Conservation (phyloP, 2,329 filamentous ascomycete genomes). For the Hypoxylon sp. region DNA sequence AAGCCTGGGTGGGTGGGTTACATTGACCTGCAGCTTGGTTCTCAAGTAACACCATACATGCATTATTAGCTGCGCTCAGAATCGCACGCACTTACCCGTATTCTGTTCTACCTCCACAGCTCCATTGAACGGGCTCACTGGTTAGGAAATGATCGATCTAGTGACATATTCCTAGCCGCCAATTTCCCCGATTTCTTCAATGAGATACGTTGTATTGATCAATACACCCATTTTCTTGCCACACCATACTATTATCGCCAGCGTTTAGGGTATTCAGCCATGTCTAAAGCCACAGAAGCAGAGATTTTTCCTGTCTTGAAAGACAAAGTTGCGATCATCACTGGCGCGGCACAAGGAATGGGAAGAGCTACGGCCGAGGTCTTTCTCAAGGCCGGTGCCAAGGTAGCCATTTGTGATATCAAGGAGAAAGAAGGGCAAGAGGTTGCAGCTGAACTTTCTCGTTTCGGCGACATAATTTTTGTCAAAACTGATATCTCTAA, state of each 20-base stretch:
- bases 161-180: background rate
- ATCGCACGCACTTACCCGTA: background rate
- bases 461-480: slow-evolving; percentile 45
- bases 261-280: slow-evolving; percentile 12
- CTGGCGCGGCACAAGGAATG: slow-evolving; percentile 53
- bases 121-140: background rate
- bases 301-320: slow-evolving; percentile 40
- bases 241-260: background rate
- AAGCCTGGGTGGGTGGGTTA: slow-evolving; percentile 14
- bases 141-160: background rate
- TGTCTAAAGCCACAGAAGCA: slow-evolving; percentile 30
- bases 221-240: background rate
- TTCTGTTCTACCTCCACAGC: background rate
- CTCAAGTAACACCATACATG: slow-evolving; percentile 6
- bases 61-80: slow-evolving; percentile 7
- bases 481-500: slow-evolving; percentile 49
- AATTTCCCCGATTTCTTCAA: background rate
- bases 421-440: slow-evolving; percentile 43
- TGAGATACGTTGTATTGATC: background rate
- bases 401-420: slow-evolving; percentile 46
- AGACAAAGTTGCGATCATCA: slow-evolving; percentile 49
- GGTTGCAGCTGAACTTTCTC: slow-evolving; percentile 32
- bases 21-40: slow-evolving; percentile 14
- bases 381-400: slow-evolving; percentile 50
- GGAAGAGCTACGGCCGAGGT: slow-evolving; percentile 51